Evolutionary conservation across 2,329 filamentous ascomycete species (phyloP), one percentile per base, ranked within the genome.

Genomic region (Domatiomyces catenatus): DNA sequence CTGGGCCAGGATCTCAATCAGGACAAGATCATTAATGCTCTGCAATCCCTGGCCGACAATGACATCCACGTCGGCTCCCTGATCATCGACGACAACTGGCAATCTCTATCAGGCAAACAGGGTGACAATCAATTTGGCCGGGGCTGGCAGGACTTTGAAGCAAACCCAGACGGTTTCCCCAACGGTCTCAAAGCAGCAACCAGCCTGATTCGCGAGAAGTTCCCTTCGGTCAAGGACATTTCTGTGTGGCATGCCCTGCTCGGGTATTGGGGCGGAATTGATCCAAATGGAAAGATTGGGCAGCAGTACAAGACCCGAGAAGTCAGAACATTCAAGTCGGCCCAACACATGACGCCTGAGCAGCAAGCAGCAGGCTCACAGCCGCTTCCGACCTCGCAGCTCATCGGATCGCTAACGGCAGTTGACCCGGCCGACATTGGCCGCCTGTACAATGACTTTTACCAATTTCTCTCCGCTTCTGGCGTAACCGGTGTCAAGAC

Each of bases 51-150:
- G 8, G 75, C 81, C 3, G 71, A 79, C 26, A 75, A 84, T 50
- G 76, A 81, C 0, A 86, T 98, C 61, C 80, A 83, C 43, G 75
- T 96, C 45, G 82, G 80, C 0, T 94, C 81, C 60, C 73, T 98
- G 1, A 94, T 96, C 54, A 94, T 98, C 55, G 92, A 98, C 59
- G 92, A 98, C 63, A 94, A 93, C 60, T 98, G 92, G 92, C 89
- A 94, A 66, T 79, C 83, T 7, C 74, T 94, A 5, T 76, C 81
- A 22, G 62, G 69, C 47, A 70, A 71, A 24, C 69, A 75, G 54
- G 75, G 72, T 3, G 66, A 72, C 12, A 51, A 51, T 43, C 74
- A 77, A 56, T 75, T 74, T 56, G 62, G 68, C 39, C 67, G 74
- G 12, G 73, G 72, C 12, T 94, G 85, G 87, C 77, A 78, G 8